These are phyloP conservation scores for Apium graveolens DNA, from an alignment of 129 eudicot species.

Conservation along the genomic window DNA sequence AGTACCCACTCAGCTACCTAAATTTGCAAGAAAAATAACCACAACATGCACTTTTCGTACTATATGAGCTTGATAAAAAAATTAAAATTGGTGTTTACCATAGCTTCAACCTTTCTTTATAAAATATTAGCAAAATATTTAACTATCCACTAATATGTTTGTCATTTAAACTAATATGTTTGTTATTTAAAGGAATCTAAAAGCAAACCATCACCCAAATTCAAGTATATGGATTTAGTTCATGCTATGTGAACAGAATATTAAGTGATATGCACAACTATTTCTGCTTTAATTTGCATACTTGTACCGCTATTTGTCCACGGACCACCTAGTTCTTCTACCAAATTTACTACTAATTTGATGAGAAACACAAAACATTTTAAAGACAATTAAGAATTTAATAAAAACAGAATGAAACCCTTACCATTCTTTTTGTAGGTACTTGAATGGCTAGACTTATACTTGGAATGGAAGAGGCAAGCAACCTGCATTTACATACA, in stretches of 20 bases:
- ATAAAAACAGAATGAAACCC: background rate
- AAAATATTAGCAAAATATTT: background rate
- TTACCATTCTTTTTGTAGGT: slow-evolving; percentile 70
- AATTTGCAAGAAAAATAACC: background rate
- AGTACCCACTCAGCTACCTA: background rate
- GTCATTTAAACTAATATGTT: background rate
- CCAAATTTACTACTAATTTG: background rate
- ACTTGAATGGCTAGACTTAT: slow-evolving; percentile 58
- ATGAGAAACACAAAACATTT: background rate
- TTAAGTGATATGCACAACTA: background rate
- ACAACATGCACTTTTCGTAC: background rate
- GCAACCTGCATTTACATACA: slow-evolving; percentile 54
- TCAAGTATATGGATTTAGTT: background rate
- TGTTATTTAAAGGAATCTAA: background rate
- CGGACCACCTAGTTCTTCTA: background rate
- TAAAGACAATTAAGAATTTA: background rate
- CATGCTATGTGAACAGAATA: background rate
- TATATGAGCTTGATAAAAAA: background rate
- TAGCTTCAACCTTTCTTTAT: background rate
- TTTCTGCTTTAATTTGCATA: background rate
- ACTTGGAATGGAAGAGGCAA: slow-evolving; percentile 67
- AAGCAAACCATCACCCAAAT: background rate
- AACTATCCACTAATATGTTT: background rate
- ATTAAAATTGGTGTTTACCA: background rate
- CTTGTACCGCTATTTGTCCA: background rate